Conservation (phyloP, 2,329 filamentous ascomycete genomes). For the Fusarium tjaetaba region DNA sequence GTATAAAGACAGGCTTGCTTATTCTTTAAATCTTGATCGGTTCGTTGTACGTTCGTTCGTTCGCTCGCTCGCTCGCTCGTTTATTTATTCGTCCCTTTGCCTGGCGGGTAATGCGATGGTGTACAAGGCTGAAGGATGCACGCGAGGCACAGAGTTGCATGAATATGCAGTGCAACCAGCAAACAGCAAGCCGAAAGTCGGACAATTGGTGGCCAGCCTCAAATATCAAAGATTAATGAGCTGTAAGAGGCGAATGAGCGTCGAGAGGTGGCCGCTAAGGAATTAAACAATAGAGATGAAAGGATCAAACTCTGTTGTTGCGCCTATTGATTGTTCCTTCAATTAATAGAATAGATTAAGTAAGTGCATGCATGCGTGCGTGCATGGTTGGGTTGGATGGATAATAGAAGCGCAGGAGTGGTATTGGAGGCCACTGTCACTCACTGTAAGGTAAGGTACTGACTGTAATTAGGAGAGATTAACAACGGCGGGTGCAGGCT, state of each 20-base stretch:
- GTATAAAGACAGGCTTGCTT: not conserved
- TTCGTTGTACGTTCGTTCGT: not conserved
- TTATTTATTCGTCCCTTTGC: slow-evolving; percentile 4
- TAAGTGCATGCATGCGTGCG: slow-evolving; percentile 1
- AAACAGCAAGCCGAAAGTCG: slow-evolving; percentile 23
- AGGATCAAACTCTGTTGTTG: not conserved
- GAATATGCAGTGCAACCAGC: not conserved
- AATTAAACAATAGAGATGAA: not conserved
- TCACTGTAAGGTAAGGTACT: not conserved
- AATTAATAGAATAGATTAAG: slow-evolving; percentile 4
- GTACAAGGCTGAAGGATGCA: slow-evolving; percentile 27
- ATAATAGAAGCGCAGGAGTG: slow-evolving; percentile 27
- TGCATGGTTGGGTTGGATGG: slow-evolving; percentile 16
- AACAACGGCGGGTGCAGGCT: slow-evolving; percentile 7
- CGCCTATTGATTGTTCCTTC: not conserved
- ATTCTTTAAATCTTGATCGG: not conserved
- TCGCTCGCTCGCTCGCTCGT: not conserved
- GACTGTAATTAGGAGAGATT: slow-evolving; percentile 29
- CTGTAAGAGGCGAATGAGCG: not conserved
- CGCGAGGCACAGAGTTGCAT: slow-evolving; percentile 11
- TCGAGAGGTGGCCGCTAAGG: not conserved
- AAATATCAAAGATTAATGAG: not conserved
- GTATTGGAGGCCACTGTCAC: slow-evolving; percentile 23
- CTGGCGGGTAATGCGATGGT: slow-evolving; percentile 5
- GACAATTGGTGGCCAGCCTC: slow-evolving; percentile 15